Evolutionary conservation across 352 stramenopile species (phyloP).

Genomic region (Globisporangium canariense): DNA sequence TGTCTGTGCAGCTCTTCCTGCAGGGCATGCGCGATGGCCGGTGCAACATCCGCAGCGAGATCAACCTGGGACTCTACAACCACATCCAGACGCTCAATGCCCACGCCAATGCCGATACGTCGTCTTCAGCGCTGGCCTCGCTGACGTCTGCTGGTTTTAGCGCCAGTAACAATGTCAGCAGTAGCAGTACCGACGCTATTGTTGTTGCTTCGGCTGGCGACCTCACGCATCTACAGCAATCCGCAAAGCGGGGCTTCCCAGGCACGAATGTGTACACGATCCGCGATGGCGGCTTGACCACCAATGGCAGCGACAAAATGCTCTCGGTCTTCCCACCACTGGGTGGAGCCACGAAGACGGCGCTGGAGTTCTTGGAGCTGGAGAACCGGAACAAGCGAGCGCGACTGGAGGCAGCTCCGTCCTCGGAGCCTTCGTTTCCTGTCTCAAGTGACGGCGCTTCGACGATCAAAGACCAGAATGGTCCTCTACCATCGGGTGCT

Average conservation of each 20-base stretch:
- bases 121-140: neutral
- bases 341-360: neutral
- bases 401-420: neutral
- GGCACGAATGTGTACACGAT: conserved; percentile 11
- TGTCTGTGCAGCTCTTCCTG: conserved; percentile 76
- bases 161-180: neutral
- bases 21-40: conserved; percentile 67
- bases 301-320: neutral
- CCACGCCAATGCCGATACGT: neutral
- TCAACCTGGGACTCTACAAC: conserved; percentile 56
- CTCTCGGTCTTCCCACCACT: conserved; percentile 7
- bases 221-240: neutral
- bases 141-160: neutral
- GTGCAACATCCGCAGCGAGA: conserved; percentile 68
- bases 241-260: conserved; percentile 13
- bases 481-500: neutral
- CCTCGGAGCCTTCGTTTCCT: neutral
- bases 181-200: neutral
- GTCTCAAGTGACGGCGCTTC: neutral
- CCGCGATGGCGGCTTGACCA: neutral
- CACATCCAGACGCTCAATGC: conserved; percentile 31
- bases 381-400: conserved; percentile 19
- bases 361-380: conserved; percentile 13
- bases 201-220: neutral
- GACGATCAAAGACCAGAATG: neutral